phyloP scores from a whole-genome alignment of 495 filamentous ascomycete species.

The Xylaria grammica region DNA sequence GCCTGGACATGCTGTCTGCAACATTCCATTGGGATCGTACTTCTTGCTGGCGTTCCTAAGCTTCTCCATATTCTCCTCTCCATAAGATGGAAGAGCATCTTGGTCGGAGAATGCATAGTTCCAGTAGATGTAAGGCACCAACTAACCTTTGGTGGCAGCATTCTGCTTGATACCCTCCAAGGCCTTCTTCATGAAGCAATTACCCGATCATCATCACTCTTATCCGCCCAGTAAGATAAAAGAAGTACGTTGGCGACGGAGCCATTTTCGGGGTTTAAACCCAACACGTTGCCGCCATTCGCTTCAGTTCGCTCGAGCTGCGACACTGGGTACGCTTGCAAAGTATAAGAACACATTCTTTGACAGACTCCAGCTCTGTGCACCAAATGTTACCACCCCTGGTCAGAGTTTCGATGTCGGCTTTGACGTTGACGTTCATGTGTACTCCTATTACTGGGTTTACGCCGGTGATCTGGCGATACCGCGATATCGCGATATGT shows the following conservation, averaged over 20 bases:
- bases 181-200: conserved; percentile 10
- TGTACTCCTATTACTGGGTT: no score
- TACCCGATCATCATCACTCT: conserved; percentile 25
- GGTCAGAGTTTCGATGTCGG: conserved; percentile 11
- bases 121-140: conserved; percentile 39
- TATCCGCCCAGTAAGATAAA: conserved; percentile 25
- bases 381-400: conserved; percentile 19
- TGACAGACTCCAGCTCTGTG: conserved; percentile 14
- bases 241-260: conserved; percentile 26
- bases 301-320: conserved; percentile 22
- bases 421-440: conserved; percentile 6
- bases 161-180: conserved; percentile 24
- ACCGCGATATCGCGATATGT: no score
- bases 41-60: conserved; percentile 46
- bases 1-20: conserved; percentile 47
- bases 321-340: conserved; percentile 21
- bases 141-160: no score
- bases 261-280: conserved; percentile 21
- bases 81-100: conserved; percentile 54
- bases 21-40: conserved; percentile 57
- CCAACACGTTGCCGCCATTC: conserved; percentile 40
- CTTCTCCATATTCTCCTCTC: conserved; percentile 44
- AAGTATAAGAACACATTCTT: conserved; percentile 21
- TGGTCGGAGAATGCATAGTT: conserved; percentile 52
- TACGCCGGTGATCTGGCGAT: no score